Evolutionary conservation across 805 yeast species (phyloP).

Genomic region (Starmera caribaea): DNA sequence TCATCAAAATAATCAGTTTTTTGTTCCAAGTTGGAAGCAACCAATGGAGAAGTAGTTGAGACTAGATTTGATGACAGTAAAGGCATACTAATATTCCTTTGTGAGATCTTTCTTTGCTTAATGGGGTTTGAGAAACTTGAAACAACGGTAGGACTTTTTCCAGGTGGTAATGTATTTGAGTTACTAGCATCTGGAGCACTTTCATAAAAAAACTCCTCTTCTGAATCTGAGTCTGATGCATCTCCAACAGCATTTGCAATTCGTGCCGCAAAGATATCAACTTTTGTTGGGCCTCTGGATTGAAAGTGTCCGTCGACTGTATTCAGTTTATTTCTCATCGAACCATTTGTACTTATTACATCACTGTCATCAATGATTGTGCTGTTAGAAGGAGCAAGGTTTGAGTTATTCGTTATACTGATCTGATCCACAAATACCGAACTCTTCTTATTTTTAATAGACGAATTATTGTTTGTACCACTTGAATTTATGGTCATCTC

Average conservation of each 20-base stretch:
- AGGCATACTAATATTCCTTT: constrained; percentile 19
- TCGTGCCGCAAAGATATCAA: constrained; percentile 91
- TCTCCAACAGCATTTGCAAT: constrained; percentile 92
- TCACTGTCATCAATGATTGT: constrained; percentile 10
- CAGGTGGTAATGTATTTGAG: constrained; percentile 10
- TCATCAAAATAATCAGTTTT: constrained; percentile 6
- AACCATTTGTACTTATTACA: constrained; percentile 15
- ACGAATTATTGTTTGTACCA: constrained; percentile 18
- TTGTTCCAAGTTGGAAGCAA: constrained; percentile 2
- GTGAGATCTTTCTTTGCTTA: constrained; percentile 13
- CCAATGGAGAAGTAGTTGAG: constrained; percentile 2
- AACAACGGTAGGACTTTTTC: constrained; percentile 5
- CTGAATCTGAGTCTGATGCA: constrained; percentile 77
- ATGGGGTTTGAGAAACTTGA: constrained; percentile 6
- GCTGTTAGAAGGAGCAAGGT: constrained; percentile 1
- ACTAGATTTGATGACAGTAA: constrained; percentile 4
- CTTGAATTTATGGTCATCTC: constrained; percentile 16
- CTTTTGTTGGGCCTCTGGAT: constrained; percentile 46
- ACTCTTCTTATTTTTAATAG: constrained; percentile 27
- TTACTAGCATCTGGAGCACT: constrained; percentile 18
- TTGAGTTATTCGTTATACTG: constrained; percentile 5
- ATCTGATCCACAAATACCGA: constrained; percentile 19
- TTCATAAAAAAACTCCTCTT: constrained; percentile 95
- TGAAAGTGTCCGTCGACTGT: constrained; percentile 12
- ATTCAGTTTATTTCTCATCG: constrained; percentile 13